A percentile compares a stretch with the other conserved stretches of the same genome.
These are phyloP conservation scores for Rhodotorula mucilaginosa DNA, from an alignment of 1,284 basidiomycete species.

Conservation along the genomic window DNA sequence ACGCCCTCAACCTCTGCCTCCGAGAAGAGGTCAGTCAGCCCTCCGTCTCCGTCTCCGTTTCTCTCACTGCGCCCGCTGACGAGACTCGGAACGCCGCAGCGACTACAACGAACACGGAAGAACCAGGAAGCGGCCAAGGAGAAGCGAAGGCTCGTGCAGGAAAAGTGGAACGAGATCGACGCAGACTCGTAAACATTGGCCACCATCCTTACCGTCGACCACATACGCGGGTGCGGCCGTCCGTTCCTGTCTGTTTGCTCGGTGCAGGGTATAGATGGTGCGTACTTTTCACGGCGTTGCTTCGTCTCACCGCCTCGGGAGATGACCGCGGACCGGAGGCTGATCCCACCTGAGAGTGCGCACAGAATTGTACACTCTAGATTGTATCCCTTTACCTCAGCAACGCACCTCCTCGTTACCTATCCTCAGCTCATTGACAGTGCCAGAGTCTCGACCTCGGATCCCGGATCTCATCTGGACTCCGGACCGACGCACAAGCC, in stretches of 20 bases:
- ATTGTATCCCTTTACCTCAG: no score
- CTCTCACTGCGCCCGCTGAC: background rate
- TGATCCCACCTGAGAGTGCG: no score
- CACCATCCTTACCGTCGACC: background rate
- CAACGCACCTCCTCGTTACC: no score
- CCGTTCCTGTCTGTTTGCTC: background rate
- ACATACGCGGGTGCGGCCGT: background rate
- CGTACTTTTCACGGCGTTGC: no score
- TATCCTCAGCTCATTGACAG: no score
- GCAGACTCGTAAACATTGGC: constrained; percentile 17
- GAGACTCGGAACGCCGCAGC: background rate
- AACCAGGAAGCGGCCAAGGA: constrained; percentile 29
- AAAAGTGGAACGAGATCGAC: constrained; percentile 36
- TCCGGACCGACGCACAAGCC: no score
- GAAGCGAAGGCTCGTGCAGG: constrained; percentile 24
- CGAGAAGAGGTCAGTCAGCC: constrained; percentile 26
- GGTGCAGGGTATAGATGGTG: background rate
- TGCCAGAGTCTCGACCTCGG: no score
- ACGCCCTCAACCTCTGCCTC: constrained; percentile 35
- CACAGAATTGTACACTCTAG: no score
- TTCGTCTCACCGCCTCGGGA: no score
- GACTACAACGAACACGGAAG: constrained; percentile 20
- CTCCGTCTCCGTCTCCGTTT: background rate
- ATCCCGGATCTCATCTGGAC: no score
- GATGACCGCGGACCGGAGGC: no score